Conservation (phyloP, 805 yeast genomes). For the Kurtzmaniella fragi region DNA sequence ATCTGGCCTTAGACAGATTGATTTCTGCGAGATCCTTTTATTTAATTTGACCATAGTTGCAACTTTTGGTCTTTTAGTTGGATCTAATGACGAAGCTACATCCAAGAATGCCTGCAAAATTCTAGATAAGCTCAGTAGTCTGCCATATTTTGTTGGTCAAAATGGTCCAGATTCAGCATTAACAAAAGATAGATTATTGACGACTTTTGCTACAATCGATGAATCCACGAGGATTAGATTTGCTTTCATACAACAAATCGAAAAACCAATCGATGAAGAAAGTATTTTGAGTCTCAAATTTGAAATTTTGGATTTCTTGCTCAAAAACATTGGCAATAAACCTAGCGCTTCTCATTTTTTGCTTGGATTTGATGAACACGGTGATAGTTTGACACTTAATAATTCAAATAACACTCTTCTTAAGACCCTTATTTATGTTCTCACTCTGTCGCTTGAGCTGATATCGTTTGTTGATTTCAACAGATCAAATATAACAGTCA, state of each 20-base stretch:
- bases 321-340: constrained; percentile 40
- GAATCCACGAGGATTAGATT: constrained; percentile 72
- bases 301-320: constrained; percentile 55
- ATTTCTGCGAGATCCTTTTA: constrained; percentile 68
- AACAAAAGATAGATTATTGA: constrained; percentile 57
- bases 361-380: constrained; percentile 61
- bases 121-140: constrained; percentile 44
- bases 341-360: constrained; percentile 68
- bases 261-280: constrained; percentile 34
- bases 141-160: constrained; percentile 39
- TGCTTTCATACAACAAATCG: constrained; percentile 65
- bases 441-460: constrained; percentile 44
- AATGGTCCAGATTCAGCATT: constrained; percentile 22
- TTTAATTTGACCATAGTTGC: constrained; percentile 69
- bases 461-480: constrained; percentile 32
- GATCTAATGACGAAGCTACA: constrained; percentile 46
- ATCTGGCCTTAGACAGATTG: constrained; percentile 7
- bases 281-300: constrained; percentile 47
- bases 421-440: constrained; percentile 44
- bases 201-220: constrained; percentile 68
- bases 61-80: constrained; percentile 70
- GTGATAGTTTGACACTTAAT: constrained; percentile 41
- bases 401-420: constrained; percentile 53
- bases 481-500: constrained; percentile 25
- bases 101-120: constrained; percentile 52